These are phyloP conservation scores for Ophiostoma ulmi DNA, from an alignment of 2,329 filamentous ascomycete genomes.

Conservation along the genomic window DNA sequence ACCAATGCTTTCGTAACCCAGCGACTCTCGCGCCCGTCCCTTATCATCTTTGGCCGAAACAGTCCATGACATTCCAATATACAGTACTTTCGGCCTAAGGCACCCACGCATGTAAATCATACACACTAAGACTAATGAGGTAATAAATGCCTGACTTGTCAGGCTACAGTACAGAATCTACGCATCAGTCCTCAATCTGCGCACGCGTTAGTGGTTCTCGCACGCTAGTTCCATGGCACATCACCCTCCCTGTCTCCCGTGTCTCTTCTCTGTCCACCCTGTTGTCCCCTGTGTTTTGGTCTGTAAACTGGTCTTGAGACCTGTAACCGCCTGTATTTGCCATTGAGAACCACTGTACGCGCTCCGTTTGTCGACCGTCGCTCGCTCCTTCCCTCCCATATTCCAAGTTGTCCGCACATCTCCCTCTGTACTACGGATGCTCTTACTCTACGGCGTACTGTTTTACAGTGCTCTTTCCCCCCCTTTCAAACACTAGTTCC, in stretches of 20 bases:
- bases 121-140: conserved; percentile 14
- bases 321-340: neutral
- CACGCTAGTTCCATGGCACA: conserved; percentile 19
- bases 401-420: conserved; percentile 25
- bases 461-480: conserved; percentile 13
- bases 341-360: neutral
- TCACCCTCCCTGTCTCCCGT: conserved; percentile 16
- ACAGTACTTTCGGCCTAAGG: conserved; percentile 25
- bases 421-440: conserved; percentile 10
- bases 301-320: neutral
- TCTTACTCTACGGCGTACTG: conserved; percentile 11
- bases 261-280: neutral
- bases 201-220: conserved; percentile 23
- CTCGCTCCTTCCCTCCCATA: conserved; percentile 18
- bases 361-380: neutral
- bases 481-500: conserved; percentile 14
- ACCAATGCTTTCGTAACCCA: neutral
- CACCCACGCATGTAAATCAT: conserved; percentile 20
- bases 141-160: conserved; percentile 24
- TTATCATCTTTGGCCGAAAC: conserved; percentile 17
- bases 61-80: conserved; percentile 13
- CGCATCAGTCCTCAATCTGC: conserved; percentile 29
- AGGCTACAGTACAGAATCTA: conserved; percentile 30
- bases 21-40: conserved; percentile 16
- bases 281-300: neutral